Evolutionary conservation across 2,329 filamentous ascomycete genomes (phyloP), one percentile per base, ranked within the genome.

Genomic region (Aspergillus sergii): DNA sequence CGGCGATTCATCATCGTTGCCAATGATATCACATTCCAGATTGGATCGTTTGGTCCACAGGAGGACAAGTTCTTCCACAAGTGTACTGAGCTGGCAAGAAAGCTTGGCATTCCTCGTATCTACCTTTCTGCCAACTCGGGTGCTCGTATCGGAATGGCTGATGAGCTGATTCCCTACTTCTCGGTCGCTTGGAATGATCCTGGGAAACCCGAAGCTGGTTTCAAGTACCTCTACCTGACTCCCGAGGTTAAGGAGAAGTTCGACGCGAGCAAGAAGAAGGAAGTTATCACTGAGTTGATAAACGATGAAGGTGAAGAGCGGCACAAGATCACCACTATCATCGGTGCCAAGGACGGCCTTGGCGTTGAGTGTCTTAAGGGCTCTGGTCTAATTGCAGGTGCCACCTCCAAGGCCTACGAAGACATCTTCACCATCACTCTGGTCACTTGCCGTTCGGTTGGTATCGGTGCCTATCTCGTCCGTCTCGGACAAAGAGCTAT

Each of bases 21-120:
- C 85, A 99, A 99, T 86, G 95, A 99, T 76, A 99, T 99, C 79
- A 99, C 95, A 21, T 98, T 93, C 87, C 96, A 96, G 86, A 99
- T 98, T 78, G 95, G 95, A 75, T 97, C 93, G 2, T 99, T 99
- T 78, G 95, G 95, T 58, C 95, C 95, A 46, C 90, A 91, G 81
- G 95, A 99, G 83, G 95, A 99, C 80, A 91, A 92, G 73, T 99
- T 97, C 88, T 99, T 99, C 89, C 87, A 96, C 86, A 97, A 98
- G 86, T 99, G 95, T 83, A 98, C 95, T 11, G 94, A 99, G 81
- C 86, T 97, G 69, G 95, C 95, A 66, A 90, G 94, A 73, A 94
- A 93, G 84, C 85, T 97, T 66, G 95, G 95, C 45, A 97, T 99
- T 73, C 95, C 95, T 28, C 92, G 95, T 71, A 94, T 99, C 77